Conservation (phyloP, 1,284 basidiomycete genomes). For the Cystobasidium sp. region DNA sequence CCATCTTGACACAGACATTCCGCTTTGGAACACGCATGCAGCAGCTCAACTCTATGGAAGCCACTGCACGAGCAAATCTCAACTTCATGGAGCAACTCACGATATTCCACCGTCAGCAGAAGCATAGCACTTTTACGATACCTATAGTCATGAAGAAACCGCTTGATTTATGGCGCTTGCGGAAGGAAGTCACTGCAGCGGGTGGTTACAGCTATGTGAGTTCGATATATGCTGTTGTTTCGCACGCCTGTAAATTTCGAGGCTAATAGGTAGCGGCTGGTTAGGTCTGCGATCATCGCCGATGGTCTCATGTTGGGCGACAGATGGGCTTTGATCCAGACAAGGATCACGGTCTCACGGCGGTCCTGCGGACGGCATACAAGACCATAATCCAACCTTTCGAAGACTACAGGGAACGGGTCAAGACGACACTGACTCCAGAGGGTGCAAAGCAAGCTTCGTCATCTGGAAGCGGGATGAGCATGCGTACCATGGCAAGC, state of each 20-base stretch:
- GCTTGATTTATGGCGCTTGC: conserved; percentile 87
- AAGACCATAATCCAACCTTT: conserved; percentile 88
- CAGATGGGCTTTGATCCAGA: conserved; percentile 51
- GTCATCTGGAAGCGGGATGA: conserved; percentile 16
- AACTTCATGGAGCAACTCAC: conserved; percentile 97
- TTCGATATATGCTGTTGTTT: background rate
- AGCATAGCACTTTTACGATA: conserved; percentile 80
- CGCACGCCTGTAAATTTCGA: background rate
- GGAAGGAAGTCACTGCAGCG: conserved; percentile 83
- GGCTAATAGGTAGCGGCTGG: background rate
- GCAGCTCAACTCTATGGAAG: conserved; percentile 94
- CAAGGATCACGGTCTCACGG: conserved; percentile 70
- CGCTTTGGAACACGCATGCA: conserved; percentile 95
- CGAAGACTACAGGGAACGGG: conserved; percentile 77
- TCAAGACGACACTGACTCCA: conserved; percentile 49
- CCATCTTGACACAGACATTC: conserved; percentile 66
- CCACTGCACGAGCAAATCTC: conserved; percentile 91
- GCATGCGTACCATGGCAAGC: conserved; percentile 40
- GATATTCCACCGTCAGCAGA: conserved; percentile 60
- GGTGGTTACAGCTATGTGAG: conserved; percentile 82
- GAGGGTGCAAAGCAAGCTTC: conserved; percentile 4
- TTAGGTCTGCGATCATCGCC: conserved; percentile 49
- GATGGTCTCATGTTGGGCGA: conserved; percentile 51
- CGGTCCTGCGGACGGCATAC: conserved; percentile 88
- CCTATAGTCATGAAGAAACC: conserved; percentile 90